Conservation (phyloP, 78 protist genomes). For the Capsaspora owczarzaki region DNA sequence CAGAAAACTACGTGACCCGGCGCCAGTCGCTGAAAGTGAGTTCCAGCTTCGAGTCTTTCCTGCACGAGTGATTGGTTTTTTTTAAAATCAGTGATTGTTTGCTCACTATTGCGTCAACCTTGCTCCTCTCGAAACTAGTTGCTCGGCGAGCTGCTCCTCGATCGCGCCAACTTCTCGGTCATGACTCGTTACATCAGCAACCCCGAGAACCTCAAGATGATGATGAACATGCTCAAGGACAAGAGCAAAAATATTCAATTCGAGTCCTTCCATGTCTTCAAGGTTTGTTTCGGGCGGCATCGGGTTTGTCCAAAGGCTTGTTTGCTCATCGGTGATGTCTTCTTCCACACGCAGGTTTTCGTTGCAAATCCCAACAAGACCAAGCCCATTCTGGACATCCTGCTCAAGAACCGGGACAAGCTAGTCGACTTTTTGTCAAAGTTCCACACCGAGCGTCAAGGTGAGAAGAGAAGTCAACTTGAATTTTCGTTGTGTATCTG, state of each 20-base stretch:
- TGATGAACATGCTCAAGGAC: constrained; percentile 88
- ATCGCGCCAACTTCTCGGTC: constrained; percentile 79
- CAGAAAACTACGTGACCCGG: constrained; percentile 78
- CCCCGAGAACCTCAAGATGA: constrained; percentile 69
- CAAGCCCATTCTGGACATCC: constrained; percentile 56
- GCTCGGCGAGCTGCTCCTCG: constrained; percentile 88
- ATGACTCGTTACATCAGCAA: constrained; percentile 82
- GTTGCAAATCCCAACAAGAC: constrained; percentile 96
- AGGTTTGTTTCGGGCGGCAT: constrained; percentile 32
- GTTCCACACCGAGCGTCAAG: constrained; percentile 74
- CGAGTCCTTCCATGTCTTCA: constrained; percentile 97
- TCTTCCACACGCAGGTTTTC: constrained; percentile 51
- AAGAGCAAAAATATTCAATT: constrained; percentile 73
- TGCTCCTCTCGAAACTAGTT: no score
- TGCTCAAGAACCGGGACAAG: constrained; percentile 74
- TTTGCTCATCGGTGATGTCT: neutral
- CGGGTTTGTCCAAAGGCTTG: neutral
- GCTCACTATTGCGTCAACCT: no score
- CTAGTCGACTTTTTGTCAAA: constrained; percentile 67
- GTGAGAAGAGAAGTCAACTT: neutral
- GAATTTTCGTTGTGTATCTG: neutral
- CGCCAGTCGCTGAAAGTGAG: constrained; percentile 82
- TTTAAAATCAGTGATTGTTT: no score
- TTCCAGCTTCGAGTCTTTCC: no score
- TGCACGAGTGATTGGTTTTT: neutral